Conservation (phyloP, 78 protist genomes). For the Dictyostelium discoideum region dicty_2.7 NC_007088.5:5724501-5725000, state of each 20-base stretch:
- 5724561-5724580: no score
- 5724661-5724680: neutral
- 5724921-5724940: no score
- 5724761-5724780: conserved; percentile 95
- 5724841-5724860: neutral
- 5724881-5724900: no score
- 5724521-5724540: neutral
- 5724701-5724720: neutral
- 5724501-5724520: neutral
- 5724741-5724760: conserved; percentile 76
- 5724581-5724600: no score
- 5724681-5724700: neutral
- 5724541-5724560: no score
- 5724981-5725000: neutral
- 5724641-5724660: no score
- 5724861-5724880: neutral
- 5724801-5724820: neutral
- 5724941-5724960: no score
- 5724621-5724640: no score
- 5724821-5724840: no score
- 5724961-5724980: no score
- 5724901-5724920: no score
- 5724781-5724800: conserved; percentile 60
- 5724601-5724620: neutral
- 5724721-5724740: conserved; percentile 70